Conservation (phyloP, 441 rosid genomes). For the Mallotus japonicus region DNA sequence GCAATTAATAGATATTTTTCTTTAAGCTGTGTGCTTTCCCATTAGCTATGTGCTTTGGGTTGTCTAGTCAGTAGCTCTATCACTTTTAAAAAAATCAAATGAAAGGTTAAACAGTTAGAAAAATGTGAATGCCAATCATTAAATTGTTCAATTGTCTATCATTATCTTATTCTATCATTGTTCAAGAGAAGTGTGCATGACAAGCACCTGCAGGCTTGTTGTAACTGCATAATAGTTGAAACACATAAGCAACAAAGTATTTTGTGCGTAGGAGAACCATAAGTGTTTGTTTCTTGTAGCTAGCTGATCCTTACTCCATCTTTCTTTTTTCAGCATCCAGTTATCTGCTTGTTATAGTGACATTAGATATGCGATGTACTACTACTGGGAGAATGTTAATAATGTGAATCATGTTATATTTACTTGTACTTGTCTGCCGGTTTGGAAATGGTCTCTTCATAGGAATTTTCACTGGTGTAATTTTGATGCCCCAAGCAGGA, state of each 20-base stretch:
- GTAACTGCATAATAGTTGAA: neutral
- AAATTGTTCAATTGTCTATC: neutral
- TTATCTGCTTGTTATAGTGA: neutral
- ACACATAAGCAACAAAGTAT: neutral
- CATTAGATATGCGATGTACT: neutral
- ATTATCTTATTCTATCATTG: neutral
- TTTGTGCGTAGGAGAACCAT: neutral
- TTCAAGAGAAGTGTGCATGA: neutral
- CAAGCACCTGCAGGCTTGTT: neutral
- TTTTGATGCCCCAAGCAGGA: slow-evolving; percentile 42
- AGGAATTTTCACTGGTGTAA: slow-evolving; percentile 6
- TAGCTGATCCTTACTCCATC: neutral
- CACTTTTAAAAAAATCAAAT: too few species aligned
- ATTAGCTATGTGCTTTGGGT: too few species aligned
- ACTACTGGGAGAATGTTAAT: neutral
- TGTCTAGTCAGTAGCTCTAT: too few species aligned
- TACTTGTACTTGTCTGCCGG: neutral
- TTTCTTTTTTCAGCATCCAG: neutral
- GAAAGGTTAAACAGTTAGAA: too few species aligned
- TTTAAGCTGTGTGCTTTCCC: too few species aligned
- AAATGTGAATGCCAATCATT: too few species aligned
- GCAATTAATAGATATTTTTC: too few species aligned
- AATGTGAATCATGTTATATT: neutral
- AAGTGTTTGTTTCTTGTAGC: neutral
- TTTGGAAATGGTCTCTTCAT: neutral